Evolutionary conservation across 352 stramenopile species (phyloP).

Genomic region (Phytophthora constricta): DNA sequence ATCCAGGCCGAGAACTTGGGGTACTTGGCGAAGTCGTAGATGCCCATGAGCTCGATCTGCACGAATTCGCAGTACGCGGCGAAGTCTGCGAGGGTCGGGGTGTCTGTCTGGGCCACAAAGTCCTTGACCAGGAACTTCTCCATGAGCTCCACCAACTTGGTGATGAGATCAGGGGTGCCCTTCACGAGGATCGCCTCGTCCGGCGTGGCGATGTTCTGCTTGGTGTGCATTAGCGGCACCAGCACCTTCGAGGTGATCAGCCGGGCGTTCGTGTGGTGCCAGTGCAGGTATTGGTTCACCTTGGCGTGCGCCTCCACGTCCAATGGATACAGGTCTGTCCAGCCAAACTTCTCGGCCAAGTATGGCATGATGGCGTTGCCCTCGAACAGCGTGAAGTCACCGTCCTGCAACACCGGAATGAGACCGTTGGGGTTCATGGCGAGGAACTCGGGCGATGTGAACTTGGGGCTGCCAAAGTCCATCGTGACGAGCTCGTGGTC

Average conservation of each 20-base stretch:
- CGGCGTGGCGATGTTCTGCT: slow-evolving; percentile 9
- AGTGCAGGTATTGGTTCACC: slow-evolving; percentile 57
- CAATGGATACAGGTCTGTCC: slow-evolving; percentile 45
- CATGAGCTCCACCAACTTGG: slow-evolving; percentile 28
- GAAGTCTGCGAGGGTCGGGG: slow-evolving; percentile 21
- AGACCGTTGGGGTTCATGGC: slow-evolving; percentile 24
- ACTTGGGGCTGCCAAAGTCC: slow-evolving; percentile 15
- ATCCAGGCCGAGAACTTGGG: slow-evolving; percentile 37
- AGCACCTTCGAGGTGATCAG: slow-evolving; percentile 37
- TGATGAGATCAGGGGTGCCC: slow-evolving; percentile 14
- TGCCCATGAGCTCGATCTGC: slow-evolving; percentile 27
- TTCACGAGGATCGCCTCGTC: background rate
- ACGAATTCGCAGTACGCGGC: slow-evolving; percentile 23
- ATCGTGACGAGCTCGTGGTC: slow-evolving; percentile 23
- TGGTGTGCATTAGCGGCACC: slow-evolving; percentile 25
- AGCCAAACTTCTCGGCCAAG: slow-evolving; percentile 40
- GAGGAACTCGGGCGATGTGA: slow-evolving; percentile 20
- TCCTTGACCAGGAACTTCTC: slow-evolving; percentile 36
- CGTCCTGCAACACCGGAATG: slow-evolving; percentile 25
- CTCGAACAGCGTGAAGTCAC: slow-evolving; percentile 28
- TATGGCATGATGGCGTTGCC: slow-evolving; percentile 48
- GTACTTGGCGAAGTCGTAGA: slow-evolving; percentile 36
- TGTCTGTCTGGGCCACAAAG: slow-evolving; percentile 17
- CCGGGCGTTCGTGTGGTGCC: slow-evolving; percentile 56
- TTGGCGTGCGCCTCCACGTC: slow-evolving; percentile 46